phyloP scores from a whole-genome alignment of 106 monocot species.

The Acanthochlamys bracteata region DNA sequence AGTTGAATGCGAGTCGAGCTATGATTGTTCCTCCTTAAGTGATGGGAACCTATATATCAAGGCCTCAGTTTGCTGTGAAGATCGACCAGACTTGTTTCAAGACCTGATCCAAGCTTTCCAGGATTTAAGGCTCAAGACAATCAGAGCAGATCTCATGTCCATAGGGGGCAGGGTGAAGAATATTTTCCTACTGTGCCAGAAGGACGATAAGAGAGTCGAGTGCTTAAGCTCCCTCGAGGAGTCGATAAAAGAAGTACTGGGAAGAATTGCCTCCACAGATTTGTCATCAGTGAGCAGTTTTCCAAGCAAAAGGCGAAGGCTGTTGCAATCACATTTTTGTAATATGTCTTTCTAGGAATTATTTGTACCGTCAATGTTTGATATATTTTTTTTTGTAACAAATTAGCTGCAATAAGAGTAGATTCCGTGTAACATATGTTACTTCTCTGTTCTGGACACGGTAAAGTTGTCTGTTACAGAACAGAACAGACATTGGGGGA shows the following conservation, averaged over 20 bases:
- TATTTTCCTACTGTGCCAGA: constrained; percentile 31
- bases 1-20: constrained; percentile 9
- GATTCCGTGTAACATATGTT: not conserved
- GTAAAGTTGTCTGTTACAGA: not conserved
- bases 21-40: not conserved
- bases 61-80: constrained; percentile 41
- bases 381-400: not conserved
- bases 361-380: not conserved
- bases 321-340: constrained; percentile 9
- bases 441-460: not conserved
- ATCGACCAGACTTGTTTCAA: constrained; percentile 33
- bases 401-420: not conserved
- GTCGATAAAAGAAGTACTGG: constrained; percentile 16
- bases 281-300: not conserved
- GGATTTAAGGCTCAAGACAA: constrained; percentile 11
- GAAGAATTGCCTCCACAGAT: constrained; percentile 14
- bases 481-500: too few relatives aligned
- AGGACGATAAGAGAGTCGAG: not conserved
- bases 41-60: constrained; percentile 13
- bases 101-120: constrained; percentile 20
- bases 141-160: constrained; percentile 23
- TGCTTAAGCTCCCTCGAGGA: constrained; percentile 25
- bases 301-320: constrained; percentile 1
- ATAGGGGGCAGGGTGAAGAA: constrained; percentile 26
- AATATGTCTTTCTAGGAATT: not conserved